phyloP scores from a whole-genome alignment of 1,139 yeast species.

The Yamadazyma songkhlaensis region DNA sequence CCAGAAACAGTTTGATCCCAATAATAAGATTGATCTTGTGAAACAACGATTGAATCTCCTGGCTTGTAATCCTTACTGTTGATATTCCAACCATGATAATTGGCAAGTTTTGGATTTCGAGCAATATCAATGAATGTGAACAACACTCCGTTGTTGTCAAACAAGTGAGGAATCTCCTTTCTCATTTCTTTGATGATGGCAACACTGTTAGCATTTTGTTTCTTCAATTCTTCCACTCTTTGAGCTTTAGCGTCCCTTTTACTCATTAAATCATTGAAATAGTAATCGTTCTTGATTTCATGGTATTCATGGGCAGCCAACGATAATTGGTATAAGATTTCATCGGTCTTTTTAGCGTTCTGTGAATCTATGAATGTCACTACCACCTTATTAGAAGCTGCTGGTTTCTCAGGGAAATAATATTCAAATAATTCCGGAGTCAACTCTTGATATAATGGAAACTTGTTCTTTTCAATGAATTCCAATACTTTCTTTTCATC shows the following conservation, averaged over 20 bases:
- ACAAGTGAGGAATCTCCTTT: constrained; percentile 45
- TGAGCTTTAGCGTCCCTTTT: constrained; percentile 43
- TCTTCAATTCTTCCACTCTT: constrained; percentile 42
- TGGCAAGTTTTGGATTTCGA: constrained; percentile 28
- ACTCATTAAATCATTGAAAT: constrained; percentile 35
- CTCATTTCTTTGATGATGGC: constrained; percentile 48
- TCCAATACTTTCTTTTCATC: constrained; percentile 42
- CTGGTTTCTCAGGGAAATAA: constrained; percentile 32
- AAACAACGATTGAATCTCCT: constrained; percentile 43
- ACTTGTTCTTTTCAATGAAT: constrained; percentile 46
- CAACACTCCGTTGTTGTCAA: constrained; percentile 41
- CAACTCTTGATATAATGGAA: constrained; percentile 53
- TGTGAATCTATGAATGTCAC: constrained; percentile 50
- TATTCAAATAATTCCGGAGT: constrained; percentile 34
- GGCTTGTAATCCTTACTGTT: constrained; percentile 28
- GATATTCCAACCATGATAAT: constrained; percentile 41
- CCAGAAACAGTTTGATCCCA: constrained; percentile 36
- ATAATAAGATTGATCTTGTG: constrained; percentile 28
- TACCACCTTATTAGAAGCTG: constrained; percentile 38
- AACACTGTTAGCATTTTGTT: constrained; percentile 36
- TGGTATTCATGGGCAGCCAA: constrained; percentile 55
- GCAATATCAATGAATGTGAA: constrained; percentile 55
- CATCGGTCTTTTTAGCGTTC: constrained; percentile 32
- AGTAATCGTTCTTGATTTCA: constrained; percentile 40
- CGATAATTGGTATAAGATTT: constrained; percentile 42